These are phyloP conservation scores for Podospora tetraspora DNA, from an alignment of 495 filamentous ascomycete genomes.

Conservation along the genomic window DNA sequence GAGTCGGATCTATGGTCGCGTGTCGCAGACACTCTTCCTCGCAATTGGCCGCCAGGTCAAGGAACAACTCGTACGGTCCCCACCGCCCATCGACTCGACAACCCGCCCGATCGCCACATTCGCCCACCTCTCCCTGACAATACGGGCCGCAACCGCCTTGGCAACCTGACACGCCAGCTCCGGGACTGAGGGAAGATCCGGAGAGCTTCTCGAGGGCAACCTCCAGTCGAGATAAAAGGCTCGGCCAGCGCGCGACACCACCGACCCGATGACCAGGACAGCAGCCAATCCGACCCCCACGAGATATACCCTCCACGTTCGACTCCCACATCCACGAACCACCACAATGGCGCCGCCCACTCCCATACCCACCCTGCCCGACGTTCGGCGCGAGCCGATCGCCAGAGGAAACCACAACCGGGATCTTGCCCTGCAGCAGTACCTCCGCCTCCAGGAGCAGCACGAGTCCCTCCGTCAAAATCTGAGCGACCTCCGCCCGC, in stretches of 20 bases:
- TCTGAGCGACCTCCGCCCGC: constrained; percentile 42
- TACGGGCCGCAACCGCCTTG: background rate
- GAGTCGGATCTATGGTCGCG: background rate
- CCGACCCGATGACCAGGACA: constrained; percentile 17
- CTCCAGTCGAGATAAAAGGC: background rate
- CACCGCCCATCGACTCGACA: background rate
- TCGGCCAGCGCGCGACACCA: background rate
- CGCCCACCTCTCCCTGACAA: background rate
- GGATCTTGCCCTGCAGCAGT: constrained; percentile 51
- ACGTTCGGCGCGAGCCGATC: constrained; percentile 16
- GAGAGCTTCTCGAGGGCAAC: background rate
- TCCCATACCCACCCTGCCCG: constrained; percentile 12
- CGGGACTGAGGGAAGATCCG: background rate
- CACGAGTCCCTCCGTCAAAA: constrained; percentile 49
- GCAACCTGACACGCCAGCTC: background rate
- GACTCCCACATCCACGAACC: constrained; percentile 4
- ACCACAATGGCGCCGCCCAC: constrained; percentile 12
- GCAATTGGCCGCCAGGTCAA: background rate
- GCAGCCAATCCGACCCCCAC: constrained; percentile 4
- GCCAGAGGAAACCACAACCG: constrained; percentile 31
- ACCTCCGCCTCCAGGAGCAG: constrained; percentile 50
- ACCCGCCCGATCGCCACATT: background rate
- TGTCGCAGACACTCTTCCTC: background rate
- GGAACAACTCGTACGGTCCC: background rate
- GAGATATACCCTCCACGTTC: constrained; percentile 16